Percentiles rank a stretch among this genome's conserved stretches.
Evolutionary conservation across 2,329 filamentous ascomycete genomes (phyloP).

Genomic region (Exophiala sp.): DNA sequence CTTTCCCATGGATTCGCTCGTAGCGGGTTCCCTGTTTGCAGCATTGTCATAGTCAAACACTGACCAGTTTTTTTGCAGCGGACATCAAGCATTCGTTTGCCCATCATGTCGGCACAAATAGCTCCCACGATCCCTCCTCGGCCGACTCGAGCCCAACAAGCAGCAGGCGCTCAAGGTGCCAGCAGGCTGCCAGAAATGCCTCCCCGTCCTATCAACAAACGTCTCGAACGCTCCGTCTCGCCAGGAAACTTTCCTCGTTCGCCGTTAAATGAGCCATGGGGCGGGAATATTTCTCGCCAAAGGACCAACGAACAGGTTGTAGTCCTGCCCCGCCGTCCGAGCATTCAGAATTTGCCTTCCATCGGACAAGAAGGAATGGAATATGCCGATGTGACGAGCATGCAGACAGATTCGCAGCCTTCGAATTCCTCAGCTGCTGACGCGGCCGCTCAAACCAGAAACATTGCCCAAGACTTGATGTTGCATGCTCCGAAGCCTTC

Average conservation of each 20-base stretch:
- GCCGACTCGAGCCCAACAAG: conserved; percentile 53
- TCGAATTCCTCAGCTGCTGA: conserved; percentile 32
- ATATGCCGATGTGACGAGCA: conserved; percentile 63
- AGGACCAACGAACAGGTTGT: conserved; percentile 35
- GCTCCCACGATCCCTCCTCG: conserved; percentile 61
- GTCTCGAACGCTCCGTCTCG: conserved; percentile 69
- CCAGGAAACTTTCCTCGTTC: conserved; percentile 79
- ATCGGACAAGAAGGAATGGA: conserved; percentile 87
- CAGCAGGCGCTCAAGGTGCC: conserved; percentile 38
- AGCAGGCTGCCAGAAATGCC: conserved; percentile 68
- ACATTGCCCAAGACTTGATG: conserved; percentile 74
- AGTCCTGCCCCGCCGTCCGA: conserved; percentile 61
- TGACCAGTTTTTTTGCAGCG: conserved; percentile 6
- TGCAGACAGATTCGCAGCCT: conserved; percentile 43
- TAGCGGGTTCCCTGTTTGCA: not conserved
- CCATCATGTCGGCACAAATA: conserved; percentile 42
- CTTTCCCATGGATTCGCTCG: not conserved
- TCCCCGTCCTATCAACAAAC: conserved; percentile 66
- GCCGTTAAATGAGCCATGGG: conserved; percentile 68
- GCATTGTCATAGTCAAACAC: not conserved
- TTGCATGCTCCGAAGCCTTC: conserved; percentile 88
- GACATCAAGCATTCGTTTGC: conserved; percentile 27
- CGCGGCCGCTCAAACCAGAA: conserved; percentile 70
- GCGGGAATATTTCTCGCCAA: conserved; percentile 37
- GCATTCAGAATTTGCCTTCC: conserved; percentile 71